These are phyloP conservation scores for Anisogramma anomala DNA, from an alignment of 2,329 filamentous ascomycete genomes.

Conservation along the genomic window DNA sequence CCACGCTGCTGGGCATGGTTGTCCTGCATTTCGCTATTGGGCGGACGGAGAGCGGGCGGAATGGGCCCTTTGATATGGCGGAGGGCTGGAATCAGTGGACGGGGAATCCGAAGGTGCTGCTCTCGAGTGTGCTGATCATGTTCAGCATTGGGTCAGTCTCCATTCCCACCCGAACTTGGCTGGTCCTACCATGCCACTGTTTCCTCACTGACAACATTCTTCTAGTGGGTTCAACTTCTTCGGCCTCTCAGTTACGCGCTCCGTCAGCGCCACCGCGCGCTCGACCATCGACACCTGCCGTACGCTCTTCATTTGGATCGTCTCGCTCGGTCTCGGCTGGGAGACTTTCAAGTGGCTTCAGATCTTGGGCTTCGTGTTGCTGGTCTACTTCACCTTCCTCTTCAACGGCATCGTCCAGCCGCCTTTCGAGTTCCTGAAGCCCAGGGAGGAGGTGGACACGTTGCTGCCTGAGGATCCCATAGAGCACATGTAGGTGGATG, in stretches of 20 bases:
- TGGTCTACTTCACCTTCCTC: constrained; percentile 93
- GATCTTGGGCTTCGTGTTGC: constrained; percentile 71
- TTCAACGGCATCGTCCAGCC: constrained; percentile 91
- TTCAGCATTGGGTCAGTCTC: constrained; percentile 77
- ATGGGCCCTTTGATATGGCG: constrained; percentile 81
- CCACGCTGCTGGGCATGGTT: constrained; percentile 70
- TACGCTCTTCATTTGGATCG: constrained; percentile 96
- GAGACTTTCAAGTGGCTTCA: constrained; percentile 97
- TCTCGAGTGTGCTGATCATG: constrained; percentile 87
- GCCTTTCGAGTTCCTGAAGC: constrained; percentile 58
- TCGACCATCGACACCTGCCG: constrained; percentile 96
- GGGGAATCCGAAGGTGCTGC: constrained; percentile 54
- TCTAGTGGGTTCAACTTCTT: constrained; percentile 95
- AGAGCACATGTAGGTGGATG: constrained; percentile 51
- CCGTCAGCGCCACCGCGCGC: constrained; percentile 80
- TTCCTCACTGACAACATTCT: constrained; percentile 3
- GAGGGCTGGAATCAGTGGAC: constrained; percentile 79
- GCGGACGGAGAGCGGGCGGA: constrained; percentile 56
- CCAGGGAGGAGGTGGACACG: constrained; percentile 44
- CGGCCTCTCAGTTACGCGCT: constrained; percentile 81
- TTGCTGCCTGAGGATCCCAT: constrained; percentile 75
- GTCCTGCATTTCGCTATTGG: constrained; percentile 70
- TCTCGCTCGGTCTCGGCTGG: constrained; percentile 87
- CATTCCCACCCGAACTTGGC: constrained; percentile 8
- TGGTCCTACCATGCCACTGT: constrained; percentile 16